Evolutionary conservation across 2,329 filamentous ascomycete genomes (phyloP).

Genomic region (Aspergillus texensis): DNA sequence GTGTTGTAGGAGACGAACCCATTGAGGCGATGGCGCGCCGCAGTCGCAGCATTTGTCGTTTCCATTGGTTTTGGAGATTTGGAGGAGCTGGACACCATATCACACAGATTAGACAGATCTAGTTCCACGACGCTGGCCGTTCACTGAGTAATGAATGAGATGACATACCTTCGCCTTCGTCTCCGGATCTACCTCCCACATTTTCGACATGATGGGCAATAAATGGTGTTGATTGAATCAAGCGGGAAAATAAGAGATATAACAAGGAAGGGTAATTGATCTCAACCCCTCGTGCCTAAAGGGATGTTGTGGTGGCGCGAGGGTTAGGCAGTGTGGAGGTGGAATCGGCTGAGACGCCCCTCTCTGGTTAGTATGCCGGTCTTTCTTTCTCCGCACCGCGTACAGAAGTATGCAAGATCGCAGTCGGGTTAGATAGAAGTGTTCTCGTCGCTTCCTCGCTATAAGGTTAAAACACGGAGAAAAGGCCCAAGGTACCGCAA

Average conservation of each 20-base stretch:
- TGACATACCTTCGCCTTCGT: conserved; percentile 82
- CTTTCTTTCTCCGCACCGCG: not conserved
- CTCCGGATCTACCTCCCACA: conserved; percentile 99
- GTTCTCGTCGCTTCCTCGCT: not conserved
- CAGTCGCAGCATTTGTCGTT: conserved; percentile 96
- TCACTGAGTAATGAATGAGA: not conserved
- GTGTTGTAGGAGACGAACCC: conserved; percentile 61
- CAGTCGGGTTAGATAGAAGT: not conserved
- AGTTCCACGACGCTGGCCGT: not conserved
- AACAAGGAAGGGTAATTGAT: not conserved
- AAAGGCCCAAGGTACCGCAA: not conserved
- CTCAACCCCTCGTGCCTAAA: not conserved
- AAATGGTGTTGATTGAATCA: not conserved
- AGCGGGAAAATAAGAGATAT: not conserved
- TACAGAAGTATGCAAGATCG: not conserved
- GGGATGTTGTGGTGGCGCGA: not conserved
- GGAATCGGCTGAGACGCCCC: not conserved
- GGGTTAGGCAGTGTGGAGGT: not conserved
- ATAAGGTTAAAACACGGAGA: not conserved
- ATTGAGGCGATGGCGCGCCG: conserved; percentile 93
- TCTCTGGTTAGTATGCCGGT: not conserved
- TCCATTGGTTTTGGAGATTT: conserved; percentile 85
- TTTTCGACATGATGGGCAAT: conserved; percentile 60
- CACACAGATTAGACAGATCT: not conserved
- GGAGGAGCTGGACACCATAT: conserved; percentile 67